Percentiles rank a stretch among this genome's conserved stretches.
These are phyloP conservation scores for Globisporangium middletonii DNA, from an alignment of 352 stramenopile genomes.

Conservation along the genomic window DNA sequence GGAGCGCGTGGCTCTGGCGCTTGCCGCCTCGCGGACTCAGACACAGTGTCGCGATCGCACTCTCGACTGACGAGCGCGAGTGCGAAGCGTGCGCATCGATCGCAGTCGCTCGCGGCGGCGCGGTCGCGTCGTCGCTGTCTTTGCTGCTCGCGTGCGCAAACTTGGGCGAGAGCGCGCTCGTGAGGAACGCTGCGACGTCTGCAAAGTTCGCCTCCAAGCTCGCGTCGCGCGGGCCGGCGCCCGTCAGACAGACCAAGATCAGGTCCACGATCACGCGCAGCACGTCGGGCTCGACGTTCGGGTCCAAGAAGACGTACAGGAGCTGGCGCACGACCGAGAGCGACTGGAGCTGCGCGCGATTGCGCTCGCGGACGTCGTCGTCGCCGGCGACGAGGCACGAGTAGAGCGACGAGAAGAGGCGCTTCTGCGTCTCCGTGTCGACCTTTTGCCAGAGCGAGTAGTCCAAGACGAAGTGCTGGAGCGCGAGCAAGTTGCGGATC, in stretches of 20 bases:
- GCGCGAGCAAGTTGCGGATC: conserved; percentile 53
- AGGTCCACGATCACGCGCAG: conserved; percentile 59
- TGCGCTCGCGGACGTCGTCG: conserved; percentile 42
- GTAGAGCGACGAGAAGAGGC: conserved; percentile 65
- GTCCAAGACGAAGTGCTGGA: conserved; percentile 72
- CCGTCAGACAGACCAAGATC: conserved; percentile 61
- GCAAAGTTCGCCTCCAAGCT: conserved; percentile 57
- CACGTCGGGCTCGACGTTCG: conserved; percentile 37
- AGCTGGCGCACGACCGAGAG: conserved; percentile 60
- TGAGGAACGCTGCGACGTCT: conserved; percentile 57
- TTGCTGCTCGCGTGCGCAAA: conserved; percentile 26
- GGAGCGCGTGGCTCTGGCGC: background rate
- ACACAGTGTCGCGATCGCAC: conserved; percentile 7
- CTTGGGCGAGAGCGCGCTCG: conserved; percentile 41
- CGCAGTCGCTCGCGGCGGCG: background rate
- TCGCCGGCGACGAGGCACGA: conserved; percentile 43
- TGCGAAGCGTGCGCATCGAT: background rate
- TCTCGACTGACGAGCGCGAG: background rate
- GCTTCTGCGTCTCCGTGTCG: conserved; percentile 25
- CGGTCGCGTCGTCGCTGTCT: background rate
- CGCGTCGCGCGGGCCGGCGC: conserved; percentile 16
- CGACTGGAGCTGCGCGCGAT: conserved; percentile 53
- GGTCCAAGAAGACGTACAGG: conserved; percentile 62
- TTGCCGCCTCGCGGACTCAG: conserved; percentile 13
- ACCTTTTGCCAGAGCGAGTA: conserved; percentile 63